phyloP scores from a whole-genome alignment of 371 early-diverging fungal species.

The Mucor circinelloides region DNA sequence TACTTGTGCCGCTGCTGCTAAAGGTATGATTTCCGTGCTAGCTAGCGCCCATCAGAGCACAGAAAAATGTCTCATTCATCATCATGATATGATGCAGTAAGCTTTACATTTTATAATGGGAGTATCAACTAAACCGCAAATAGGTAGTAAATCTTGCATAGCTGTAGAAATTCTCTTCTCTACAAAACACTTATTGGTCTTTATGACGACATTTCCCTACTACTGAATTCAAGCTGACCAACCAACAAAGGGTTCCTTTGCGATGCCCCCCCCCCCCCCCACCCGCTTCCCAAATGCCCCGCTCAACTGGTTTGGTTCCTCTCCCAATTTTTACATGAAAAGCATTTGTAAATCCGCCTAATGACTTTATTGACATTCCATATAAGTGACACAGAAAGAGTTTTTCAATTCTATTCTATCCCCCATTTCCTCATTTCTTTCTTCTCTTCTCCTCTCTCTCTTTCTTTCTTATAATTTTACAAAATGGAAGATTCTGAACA shows the following conservation, averaged over 20 bases:
- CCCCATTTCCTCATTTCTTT: not conserved
- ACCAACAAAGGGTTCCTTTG: not conserved
- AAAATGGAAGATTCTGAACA: constrained; percentile 12
- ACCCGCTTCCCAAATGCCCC: not conserved
- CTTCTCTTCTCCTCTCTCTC: not conserved
- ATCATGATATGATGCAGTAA: not conserved
- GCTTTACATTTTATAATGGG: not conserved
- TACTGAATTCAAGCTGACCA: not conserved
- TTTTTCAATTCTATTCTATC: not conserved
- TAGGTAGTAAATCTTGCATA: not conserved
- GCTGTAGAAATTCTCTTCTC: not conserved
- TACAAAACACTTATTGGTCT: not conserved
- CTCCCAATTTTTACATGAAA: not conserved
- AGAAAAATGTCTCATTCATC: not conserved
- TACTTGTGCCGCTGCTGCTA: not conserved
- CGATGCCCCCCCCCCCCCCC: not conserved
- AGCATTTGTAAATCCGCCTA: not conserved
- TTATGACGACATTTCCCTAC: not conserved
- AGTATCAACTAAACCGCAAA: not conserved
- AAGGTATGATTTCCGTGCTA: not conserved
- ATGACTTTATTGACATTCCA: constrained; percentile 10
- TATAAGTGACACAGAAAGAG: constrained; percentile 1
- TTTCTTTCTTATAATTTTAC: not conserved
- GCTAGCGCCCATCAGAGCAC: not conserved
- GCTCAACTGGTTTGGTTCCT: not conserved